Base-by-base conservation (phyloP, 2,329 filamentous ascomycete genomes). In the Diaporthe sp. region DNA sequence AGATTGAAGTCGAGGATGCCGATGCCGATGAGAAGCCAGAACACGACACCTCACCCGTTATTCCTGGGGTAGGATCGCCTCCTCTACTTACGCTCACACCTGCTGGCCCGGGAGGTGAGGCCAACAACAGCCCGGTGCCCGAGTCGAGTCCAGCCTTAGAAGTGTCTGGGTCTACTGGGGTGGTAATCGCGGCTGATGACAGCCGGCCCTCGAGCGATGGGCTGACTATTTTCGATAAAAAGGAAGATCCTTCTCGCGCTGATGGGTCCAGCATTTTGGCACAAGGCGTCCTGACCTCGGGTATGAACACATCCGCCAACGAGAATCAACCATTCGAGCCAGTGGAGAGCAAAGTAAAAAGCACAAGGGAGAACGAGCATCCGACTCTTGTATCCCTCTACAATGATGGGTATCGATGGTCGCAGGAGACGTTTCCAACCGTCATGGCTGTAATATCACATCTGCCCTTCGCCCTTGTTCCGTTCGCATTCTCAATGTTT, bases 401-500 rank as follows among this genome's bases (percentile, higher is more conserved):
- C 37, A 62, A 62, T 28, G 12, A 44, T 4, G 58, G 58, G 5
- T 62, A 62, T 28, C 58, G 58, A 19, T 94, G 92, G 92, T 84
- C 84, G 0, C 91, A 92, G 77, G 91, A 93, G 79, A 94, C 92
- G 0, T 95, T 95, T 62, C 93, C 93, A 0, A 94, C 93, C 0
- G 90, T 90, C 2, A 90, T 90, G 28, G 90, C 91, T 0, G 93
- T 95, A 0, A 81, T 93, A 8, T 84, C 88, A 0, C 92, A 94
- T 80, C 85, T 95, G 2, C 93, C 93, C 0, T 90, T 93, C 72
- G 88, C 92, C 0, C 87, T 95, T 0, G 87, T 95, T 0, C 93
- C 93, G 0, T 95, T 95, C 79, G 91, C 93, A 0, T 91, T 95
- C 74, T 87, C 89, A 76, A 95, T 95, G 93, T 95, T 95, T 76